A percentile compares a stretch with the other conserved stretches of the same genome.
Conservation (phyloP, 345 rosid genomes). For the Lepidium aucheri region DNA sequence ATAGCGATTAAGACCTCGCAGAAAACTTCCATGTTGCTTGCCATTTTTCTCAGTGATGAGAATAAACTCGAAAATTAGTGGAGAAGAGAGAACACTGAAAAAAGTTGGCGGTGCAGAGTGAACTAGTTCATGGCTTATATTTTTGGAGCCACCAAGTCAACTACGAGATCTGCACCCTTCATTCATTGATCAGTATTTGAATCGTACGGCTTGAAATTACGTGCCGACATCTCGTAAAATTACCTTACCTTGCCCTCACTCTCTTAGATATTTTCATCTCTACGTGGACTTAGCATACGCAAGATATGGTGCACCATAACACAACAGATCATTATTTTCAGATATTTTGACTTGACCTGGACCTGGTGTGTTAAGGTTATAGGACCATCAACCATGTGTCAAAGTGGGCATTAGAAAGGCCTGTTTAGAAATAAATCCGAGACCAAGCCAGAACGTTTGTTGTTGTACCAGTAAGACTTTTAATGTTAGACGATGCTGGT, state of each 20-base stretch:
- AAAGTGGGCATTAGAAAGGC: constrained; percentile 2
- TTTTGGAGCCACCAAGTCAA: neutral
- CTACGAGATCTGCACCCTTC: constrained; percentile 7
- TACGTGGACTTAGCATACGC: neutral
- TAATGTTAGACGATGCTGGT: neutral
- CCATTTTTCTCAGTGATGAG: constrained; percentile 32
- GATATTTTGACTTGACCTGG: neutral
- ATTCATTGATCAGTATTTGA: neutral
- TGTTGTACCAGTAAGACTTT: neutral
- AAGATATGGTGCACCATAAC: neutral
- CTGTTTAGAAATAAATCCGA: neutral
- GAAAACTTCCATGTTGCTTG: constrained; percentile 46
- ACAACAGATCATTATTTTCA: neutral
- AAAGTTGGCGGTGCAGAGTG: neutral
- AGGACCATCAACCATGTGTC: neutral
- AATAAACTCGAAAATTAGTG: neutral
- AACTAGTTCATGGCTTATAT: neutral
- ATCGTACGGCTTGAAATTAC: constrained; percentile 8
- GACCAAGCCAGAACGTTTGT: neutral
- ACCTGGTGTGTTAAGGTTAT: no score
- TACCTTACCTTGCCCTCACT: constrained; percentile 5
- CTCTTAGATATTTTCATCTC: constrained; percentile 1
- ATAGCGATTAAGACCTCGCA: constrained; percentile 84
- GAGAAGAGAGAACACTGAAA: neutral
- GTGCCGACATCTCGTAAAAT: neutral